Percentiles rank a stretch among this genome's conserved stretches.
These are phyloP conservation scores for Fusarium sambucinum DNA, from an alignment of 2,329 filamentous ascomycete genomes.

Conservation along the genomic window DNA sequence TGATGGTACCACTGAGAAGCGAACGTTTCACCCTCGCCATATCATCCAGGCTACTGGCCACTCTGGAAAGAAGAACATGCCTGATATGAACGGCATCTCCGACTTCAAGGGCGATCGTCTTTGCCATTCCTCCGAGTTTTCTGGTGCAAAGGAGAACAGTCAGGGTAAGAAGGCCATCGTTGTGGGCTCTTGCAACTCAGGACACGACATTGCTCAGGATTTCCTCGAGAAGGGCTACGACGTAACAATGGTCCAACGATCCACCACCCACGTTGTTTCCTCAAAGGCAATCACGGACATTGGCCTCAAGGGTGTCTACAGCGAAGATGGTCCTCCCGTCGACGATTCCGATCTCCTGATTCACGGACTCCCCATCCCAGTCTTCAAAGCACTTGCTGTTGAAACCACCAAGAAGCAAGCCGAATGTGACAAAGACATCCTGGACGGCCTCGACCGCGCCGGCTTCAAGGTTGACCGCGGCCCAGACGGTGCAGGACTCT, in stretches of 20 bases:
- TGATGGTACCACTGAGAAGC: slow-evolving; percentile 61
- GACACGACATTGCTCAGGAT: slow-evolving; percentile 76
- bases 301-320: slow-evolving; percentile 63
- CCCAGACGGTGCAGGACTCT: slow-evolving; percentile 67
- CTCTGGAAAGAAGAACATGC: slow-evolving; percentile 73
- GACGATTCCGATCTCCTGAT: slow-evolving; percentile 75
- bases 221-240: slow-evolving; percentile 74
- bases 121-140: slow-evolving; percentile 72
- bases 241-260: slow-evolving; percentile 77
- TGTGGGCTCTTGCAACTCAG: slow-evolving; percentile 76
- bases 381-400: slow-evolving; percentile 71
- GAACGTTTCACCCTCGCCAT: slow-evolving; percentile 71
- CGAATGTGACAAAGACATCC: slow-evolving; percentile 54
- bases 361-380: slow-evolving; percentile 67
- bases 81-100: slow-evolving; percentile 67
- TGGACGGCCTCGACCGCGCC: slow-evolving; percentile 62
- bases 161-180: slow-evolving; percentile 72
- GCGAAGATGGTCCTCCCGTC: slow-evolving; percentile 66
- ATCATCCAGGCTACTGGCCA: slow-evolving; percentile 77
- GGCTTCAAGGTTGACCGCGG: slow-evolving; percentile 73
- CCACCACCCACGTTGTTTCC: slow-evolving; percentile 72
- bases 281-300: slow-evolving; percentile 66
- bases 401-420: slow-evolving; percentile 54
- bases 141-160: slow-evolving; percentile 61
- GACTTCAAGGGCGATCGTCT: slow-evolving; percentile 70